Percentiles rank a stretch among this genome's conserved stretches.
These are phyloP conservation scores for Psidium friedrichsthalianum DNA, from an alignment of 345 rosid genomes.

Conservation along the genomic window DNA sequence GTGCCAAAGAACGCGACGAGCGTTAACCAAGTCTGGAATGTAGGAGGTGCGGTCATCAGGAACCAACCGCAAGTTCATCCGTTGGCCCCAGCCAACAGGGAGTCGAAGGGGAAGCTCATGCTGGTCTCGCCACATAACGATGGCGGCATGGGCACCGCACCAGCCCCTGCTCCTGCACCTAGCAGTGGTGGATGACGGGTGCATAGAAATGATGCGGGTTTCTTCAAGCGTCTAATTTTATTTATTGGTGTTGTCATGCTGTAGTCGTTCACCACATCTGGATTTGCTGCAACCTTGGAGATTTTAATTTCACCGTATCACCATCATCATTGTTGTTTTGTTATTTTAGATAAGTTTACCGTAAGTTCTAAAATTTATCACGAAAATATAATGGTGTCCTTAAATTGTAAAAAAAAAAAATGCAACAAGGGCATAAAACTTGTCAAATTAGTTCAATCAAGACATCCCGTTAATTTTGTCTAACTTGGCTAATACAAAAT, in stretches of 20 bases:
- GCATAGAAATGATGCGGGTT: neutral
- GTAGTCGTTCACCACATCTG: neutral
- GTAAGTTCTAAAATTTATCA: too few species aligned
- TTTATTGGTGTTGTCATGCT: neutral
- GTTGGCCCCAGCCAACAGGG: constrained; percentile 5
- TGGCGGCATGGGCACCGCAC: neutral
- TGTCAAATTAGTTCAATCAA: too few species aligned
- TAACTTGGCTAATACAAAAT: too few species aligned
- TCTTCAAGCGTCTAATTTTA: neutral
- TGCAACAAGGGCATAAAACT: too few species aligned
- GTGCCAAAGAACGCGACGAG: constrained; percentile 44
- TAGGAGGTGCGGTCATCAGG: constrained; percentile 30
- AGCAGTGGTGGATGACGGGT: neutral
- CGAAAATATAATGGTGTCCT: too few species aligned
- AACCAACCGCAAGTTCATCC: constrained; percentile 25
- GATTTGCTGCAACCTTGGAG: neutral
- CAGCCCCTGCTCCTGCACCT: neutral
- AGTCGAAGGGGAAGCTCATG: constrained; percentile 6
- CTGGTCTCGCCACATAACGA: neutral
- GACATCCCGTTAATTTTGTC: too few species aligned
- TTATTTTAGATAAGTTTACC: neutral
- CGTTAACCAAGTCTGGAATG: constrained; percentile 81
- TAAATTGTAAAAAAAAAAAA: too few species aligned
- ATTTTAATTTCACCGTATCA: neutral
- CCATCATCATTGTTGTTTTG: neutral